These are phyloP conservation scores for Canariomyces notabilis DNA, from an alignment of 2,329 filamentous ascomycete genomes.

Conservation along the genomic window DNA sequence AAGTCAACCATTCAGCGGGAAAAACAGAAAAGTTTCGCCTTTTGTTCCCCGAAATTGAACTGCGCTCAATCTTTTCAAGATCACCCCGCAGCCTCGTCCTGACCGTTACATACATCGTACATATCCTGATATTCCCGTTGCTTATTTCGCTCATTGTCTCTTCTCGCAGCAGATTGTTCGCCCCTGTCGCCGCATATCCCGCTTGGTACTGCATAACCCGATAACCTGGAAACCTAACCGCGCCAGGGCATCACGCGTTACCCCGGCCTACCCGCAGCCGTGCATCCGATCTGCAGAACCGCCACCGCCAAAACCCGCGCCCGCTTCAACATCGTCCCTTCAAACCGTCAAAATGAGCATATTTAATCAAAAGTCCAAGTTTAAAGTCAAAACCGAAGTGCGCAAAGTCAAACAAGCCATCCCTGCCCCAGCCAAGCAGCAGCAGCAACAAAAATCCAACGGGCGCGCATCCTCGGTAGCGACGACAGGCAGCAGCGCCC, in stretches of 20 bases:
- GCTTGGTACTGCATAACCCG: background rate
- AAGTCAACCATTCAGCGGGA: constrained; percentile 1
- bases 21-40: constrained; percentile 5
- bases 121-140: background rate
- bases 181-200: too few species aligned
- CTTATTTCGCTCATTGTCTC: background rate
- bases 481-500: constrained; percentile 28
- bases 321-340: background rate
- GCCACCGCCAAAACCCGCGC: background rate
- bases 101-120: background rate
- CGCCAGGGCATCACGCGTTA: background rate
- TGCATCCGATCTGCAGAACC: background rate
- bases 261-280: background rate
- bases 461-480: constrained; percentile 35
- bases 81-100: constrained; percentile 1
- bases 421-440: constrained; percentile 28
- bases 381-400: constrained; percentile 51
- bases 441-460: constrained; percentile 29
- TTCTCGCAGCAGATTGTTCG: too few species aligned
- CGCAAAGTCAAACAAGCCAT: constrained; percentile 32
- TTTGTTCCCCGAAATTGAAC: constrained; percentile 1
- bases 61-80: background rate
- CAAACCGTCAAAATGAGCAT: constrained; percentile 36
- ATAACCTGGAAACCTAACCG: background rate
- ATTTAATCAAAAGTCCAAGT: constrained; percentile 42